Base-by-base conservation (phyloP, 495 filamentous ascomycete species). In the Penicillium cinerascens region DNA sequence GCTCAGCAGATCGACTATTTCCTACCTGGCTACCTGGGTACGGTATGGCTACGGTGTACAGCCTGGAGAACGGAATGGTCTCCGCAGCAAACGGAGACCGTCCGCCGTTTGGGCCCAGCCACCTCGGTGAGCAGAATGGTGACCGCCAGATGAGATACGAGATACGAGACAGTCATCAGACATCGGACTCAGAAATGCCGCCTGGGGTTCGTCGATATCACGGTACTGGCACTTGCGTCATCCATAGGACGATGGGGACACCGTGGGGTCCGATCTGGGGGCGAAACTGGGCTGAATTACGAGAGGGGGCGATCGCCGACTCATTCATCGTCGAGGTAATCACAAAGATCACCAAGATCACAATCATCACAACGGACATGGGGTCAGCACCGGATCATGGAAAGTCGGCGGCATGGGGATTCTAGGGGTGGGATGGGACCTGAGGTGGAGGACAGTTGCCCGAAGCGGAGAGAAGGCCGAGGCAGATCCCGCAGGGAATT, bases 391-490 rank as follows among this genome's bases (percentile, higher is more conserved):
- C 9, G 29, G 29, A 33, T 33, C 29, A 23, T 13, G 29, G 29
- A 15, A 33, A 33, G 29, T 33, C 29, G 29, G 29, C 29, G 11
- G 29, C 8, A 33, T 33, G 10, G n/a, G n/a, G 29, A 11, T 33
- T 15, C 29, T 10, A 29, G 6, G 29, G 9, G 29, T 33, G 29
- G 41, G 42, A 55, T 60, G 58, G 42, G 40, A 58, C 54, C 40
- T 51, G 39, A 48, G 40, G 52, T 56, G 50, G 56, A 61, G 54
- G 56, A 42, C 18, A 44, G 33, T 60, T 64, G n/a, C 67, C 65
- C 40, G 27, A 68, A 63, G 39, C 29, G 59, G 67, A 47, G 47
- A 59, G 44, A 66, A 29, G 52, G 62, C 67, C 67, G 67, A 70
- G 56, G 49, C 11, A 17, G 2, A 37, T 16, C 35, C 35, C 17